Evolutionary conservation across 306 rosid species (phyloP).

Genomic region (Myrica gale): DNA sequence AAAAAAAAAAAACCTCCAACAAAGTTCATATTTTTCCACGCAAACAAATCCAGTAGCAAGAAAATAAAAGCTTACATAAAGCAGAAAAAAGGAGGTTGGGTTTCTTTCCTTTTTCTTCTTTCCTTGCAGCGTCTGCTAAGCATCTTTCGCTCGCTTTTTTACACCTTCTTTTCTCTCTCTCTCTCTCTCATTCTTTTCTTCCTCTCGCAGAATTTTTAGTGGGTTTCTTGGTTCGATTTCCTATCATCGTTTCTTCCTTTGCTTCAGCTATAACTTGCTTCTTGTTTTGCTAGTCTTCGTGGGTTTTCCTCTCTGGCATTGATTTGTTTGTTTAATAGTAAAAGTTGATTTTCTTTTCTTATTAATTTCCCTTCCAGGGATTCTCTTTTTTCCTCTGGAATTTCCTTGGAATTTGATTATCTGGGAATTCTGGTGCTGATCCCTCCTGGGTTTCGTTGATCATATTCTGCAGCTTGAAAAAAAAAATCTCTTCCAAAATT

Average conservation of each 20-base stretch:
- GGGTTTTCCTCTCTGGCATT: conserved; percentile 31
- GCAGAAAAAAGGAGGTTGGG: conserved; percentile 50
- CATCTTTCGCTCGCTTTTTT: conserved; percentile 68
- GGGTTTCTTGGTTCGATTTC: conserved; percentile 29
- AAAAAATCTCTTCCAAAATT: conserved; percentile 5
- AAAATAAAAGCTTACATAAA: conserved; percentile 50
- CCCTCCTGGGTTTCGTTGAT: conserved; percentile 27
- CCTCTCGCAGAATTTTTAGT: conserved; percentile 25
- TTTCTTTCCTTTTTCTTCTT: conserved; percentile 42
- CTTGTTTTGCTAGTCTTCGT: conserved; percentile 30
- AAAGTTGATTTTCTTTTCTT: conserved; percentile 42
- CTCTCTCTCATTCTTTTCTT: conserved; percentile 32
- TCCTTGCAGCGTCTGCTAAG: conserved; percentile 72
- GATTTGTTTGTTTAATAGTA: conserved; percentile 26
- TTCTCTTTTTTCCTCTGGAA: conserved; percentile 17
- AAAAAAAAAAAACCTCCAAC: conserved; percentile 42
- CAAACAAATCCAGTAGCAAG: conserved; percentile 35
- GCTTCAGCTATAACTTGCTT: conserved; percentile 39
- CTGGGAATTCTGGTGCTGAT: conserved; percentile 30
- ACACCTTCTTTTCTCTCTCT: conserved; percentile 24
- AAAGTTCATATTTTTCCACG: conserved; percentile 41
- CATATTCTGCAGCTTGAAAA: conserved; percentile 18
- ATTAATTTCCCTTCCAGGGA: conserved; percentile 25
- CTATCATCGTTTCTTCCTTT: conserved; percentile 28
- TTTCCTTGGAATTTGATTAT: conserved; percentile 25